Conservation (phyloP, 352 stramenopile genomes). For the Pythium phragmiticola region DNA sequence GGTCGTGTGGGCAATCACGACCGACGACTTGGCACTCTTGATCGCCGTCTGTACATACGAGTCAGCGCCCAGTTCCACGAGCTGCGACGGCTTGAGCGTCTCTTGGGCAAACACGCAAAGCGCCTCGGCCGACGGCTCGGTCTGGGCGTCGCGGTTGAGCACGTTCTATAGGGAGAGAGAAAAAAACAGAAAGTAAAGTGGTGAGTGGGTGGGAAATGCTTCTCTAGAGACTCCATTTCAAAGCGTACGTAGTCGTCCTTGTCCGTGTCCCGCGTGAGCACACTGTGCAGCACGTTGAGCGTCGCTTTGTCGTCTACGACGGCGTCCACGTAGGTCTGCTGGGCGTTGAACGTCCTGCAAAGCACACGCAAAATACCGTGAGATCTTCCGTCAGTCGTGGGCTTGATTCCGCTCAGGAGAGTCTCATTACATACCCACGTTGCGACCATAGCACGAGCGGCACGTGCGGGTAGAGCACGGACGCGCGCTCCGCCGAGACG, state of each 20-base stretch:
- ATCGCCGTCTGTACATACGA: conserved; percentile 57
- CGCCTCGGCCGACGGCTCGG: conserved; percentile 35
- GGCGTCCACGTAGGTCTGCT: conserved; percentile 46
- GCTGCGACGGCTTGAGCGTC: conserved; percentile 41
- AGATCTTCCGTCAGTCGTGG: background rate
- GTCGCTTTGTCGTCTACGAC: conserved; percentile 45
- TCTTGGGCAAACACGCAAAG: conserved; percentile 59
- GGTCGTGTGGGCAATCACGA: conserved; percentile 74
- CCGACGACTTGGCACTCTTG: conserved; percentile 46
- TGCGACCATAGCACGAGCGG: conserved; percentile 70
- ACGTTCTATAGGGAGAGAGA: conserved; percentile 29
- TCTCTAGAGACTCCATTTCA: background rate
- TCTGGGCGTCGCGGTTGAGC: conserved; percentile 27
- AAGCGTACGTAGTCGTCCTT: conserved; percentile 39
- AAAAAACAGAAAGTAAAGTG: background rate
- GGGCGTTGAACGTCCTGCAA: conserved; percentile 43
- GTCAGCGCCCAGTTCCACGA: conserved; percentile 35
- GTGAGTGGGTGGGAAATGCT: background rate
- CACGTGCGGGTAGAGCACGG: conserved; percentile 46
- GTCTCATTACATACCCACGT: conserved; percentile 43
- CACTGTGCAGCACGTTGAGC: conserved; percentile 30
- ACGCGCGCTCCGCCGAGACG: conserved; percentile 15
- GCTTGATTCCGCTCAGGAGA: background rate
- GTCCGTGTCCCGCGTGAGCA: conserved; percentile 29
- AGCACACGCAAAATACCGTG: background rate